phyloP scores from a whole-genome alignment of 148 eudicot species.

The Pharnaceum exiguum region DNA sequence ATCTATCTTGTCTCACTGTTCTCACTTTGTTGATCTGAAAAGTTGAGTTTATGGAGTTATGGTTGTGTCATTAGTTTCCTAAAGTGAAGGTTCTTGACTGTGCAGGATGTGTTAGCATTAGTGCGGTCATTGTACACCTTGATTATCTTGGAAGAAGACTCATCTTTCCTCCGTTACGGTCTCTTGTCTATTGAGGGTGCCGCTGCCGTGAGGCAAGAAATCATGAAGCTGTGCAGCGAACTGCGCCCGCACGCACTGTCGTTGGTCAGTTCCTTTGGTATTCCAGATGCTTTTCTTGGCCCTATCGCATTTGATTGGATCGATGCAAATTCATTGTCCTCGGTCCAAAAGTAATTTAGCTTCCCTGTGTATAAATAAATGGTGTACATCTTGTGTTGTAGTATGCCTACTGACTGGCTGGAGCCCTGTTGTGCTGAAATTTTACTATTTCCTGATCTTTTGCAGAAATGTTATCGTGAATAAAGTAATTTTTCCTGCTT shows the following conservation, averaged over 20 bases:
- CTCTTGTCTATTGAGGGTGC: constrained; percentile 60
- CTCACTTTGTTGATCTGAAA: no score
- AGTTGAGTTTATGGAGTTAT: no score
- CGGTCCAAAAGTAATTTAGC: constrained; percentile 22
- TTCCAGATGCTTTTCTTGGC: constrained; percentile 64
- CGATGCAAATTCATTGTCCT: constrained; percentile 61
- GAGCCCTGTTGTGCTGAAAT: neutral
- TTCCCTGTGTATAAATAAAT: neutral
- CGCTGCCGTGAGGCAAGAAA: constrained; percentile 69
- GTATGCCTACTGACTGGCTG: neutral
- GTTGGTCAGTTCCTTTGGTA: constrained; percentile 65
- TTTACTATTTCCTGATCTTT: neutral
- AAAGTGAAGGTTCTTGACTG: neutral
- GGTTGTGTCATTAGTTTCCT: neutral
- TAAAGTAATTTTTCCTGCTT: no score
- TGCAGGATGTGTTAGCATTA: constrained; percentile 67
- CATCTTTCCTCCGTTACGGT: constrained; percentile 86
- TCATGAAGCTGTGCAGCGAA: constrained; percentile 71
- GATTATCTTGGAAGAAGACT: constrained; percentile 76
- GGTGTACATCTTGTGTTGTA: neutral
- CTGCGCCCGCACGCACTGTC: constrained; percentile 80
- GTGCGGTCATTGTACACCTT: constrained; percentile 66
- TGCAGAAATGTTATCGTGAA: no score
- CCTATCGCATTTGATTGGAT: constrained; percentile 80
- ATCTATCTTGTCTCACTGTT: no score